Evolutionary conservation across 108 stramenopile genomes (phyloP), one percentile per base, ranked within the genome.

Genomic region (Seminavis robusta): DNA sequence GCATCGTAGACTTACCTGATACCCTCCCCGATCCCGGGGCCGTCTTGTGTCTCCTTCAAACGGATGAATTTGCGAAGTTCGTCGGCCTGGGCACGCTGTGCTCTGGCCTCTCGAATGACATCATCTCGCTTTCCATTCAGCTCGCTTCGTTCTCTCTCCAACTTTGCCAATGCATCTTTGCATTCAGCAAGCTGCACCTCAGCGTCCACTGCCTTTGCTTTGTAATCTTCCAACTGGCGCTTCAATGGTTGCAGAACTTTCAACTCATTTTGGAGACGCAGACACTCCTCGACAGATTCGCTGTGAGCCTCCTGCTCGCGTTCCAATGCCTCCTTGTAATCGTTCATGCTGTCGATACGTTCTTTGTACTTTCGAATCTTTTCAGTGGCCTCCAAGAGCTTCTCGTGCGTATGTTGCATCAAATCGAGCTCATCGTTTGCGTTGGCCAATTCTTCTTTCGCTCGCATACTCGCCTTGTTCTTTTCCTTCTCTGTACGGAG

Each of bases 401-500:
- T 74, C 30, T 61, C 63, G 31, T 89, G 74, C 31, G 79, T 72
- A 47, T 71, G 76, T 33, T 67, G 29, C 46, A 87, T 32, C 28
- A 93, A 56, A 33, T 93, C 91, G 16, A 93, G 55, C 39, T 93
- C 91, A 56, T 93, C 91, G 20, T 69, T 66, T 13, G 85, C 57
- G 15, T 55, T 62, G 2, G 54, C 56, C 29, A 86, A 56, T 61
- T 89, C 79, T 25, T 79, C 69, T 27, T 68, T 58, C 27, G 77
- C 64, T 44, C 70, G 25, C 8, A 55, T 43, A 20, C 51, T 63
- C 21, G 47, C 50, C 19, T 64, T 47, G 19, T 52, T 64, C 29
- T 52, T 36, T 25, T 77, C 52, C 26, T 62, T 54, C 16, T 77
- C 39, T 13, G 52, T 43, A 8, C 65, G 53, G 0, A 88, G 30